Evolutionary conservation across 805 yeast genomes (phyloP), one percentile per base, ranked within the genome.

Genomic region (Ogataea pilisensis): DNA sequence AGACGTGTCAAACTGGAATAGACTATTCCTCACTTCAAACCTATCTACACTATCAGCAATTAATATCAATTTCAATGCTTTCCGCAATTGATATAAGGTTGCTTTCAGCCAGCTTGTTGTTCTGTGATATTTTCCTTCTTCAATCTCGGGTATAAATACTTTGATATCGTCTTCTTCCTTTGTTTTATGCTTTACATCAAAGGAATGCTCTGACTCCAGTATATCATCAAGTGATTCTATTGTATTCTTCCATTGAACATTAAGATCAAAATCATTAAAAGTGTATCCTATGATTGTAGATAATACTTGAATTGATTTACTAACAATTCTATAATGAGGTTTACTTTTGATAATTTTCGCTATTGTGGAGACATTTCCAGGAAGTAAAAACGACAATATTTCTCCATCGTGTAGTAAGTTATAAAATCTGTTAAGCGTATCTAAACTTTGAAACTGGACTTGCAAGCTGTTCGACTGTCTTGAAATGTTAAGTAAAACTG

Each of bases 71-170:
- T 63, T 57, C 5, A 81, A 43, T 0, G 82, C 76, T 14, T 69
- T 56, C 35, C 64, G 62, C 3, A 79, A 62, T 50, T 81, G 85
- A 14, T 58, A 50, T 4, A 73, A 58, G 0, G 84, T 77, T 0
- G 73, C 79, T 12, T 55, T 63, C n/a, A 78, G 53, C 87, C 87
- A 80, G 13, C 70, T 49, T 6, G 63, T 63, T 4, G 75, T 69
- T 51, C 85, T 62, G 45, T 58, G 63, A 5, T 37, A 24, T 17
- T 49, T 53, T 8, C 40, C 42, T 1, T 18, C 25, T 16, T 29
- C 22, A 14, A 12, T 18, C n/a, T 47, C 43, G 8, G 59, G 53
- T 11, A 54, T 50, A 4, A 41, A 22, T 8, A 53, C 52, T 8
- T 38, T 42, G 11, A 54, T 25, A 11, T 42, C 43, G 21, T 16